A percentile compares a stretch with the other conserved stretches of the same genome.
These are phyloP conservation scores for Wallacemonas sp. DNA, from an alignment of 208 protist species.

Conservation along the genomic window DNA sequence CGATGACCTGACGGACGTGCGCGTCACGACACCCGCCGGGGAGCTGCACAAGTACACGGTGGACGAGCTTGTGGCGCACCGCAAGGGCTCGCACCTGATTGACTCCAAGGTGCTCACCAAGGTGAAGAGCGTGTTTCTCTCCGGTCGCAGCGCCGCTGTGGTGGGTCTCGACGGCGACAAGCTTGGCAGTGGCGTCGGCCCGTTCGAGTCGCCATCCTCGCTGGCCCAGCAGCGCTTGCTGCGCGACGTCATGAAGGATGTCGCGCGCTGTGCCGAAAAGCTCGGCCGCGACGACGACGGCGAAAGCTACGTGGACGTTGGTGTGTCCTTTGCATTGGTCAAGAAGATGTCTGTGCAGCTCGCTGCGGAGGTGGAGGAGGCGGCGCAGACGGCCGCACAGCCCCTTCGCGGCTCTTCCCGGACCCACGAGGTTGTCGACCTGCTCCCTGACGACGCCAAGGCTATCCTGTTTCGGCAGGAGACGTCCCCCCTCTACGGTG, in stretches of 20 bases:
- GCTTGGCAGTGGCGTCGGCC: conserved; percentile 3
- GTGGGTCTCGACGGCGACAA: conserved; percentile 36
- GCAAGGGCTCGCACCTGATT: conserved; percentile 27
- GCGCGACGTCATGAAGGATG: conserved; percentile 15
- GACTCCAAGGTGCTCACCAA: conserved; percentile 38
- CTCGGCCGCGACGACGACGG: neutral
- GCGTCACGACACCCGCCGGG: conserved; percentile 13
- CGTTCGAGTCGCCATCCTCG: conserved; percentile 46
- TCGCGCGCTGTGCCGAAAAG: neutral
- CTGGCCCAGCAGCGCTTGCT: conserved; percentile 34
- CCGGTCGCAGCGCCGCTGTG: conserved; percentile 33
- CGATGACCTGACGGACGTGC: conserved; percentile 19
- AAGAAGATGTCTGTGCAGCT: neutral
- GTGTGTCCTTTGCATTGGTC: conserved; percentile 13
- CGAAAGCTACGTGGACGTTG: conserved; percentile 5
- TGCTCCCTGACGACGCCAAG: conserved; percentile 24
- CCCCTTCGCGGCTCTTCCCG: conserved; percentile 2
- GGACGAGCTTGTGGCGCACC: conserved; percentile 45
- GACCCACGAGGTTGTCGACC: conserved; percentile 36
- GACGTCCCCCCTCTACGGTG: conserved; percentile 28
- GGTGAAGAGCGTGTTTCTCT: conserved; percentile 21
- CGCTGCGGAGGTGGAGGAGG: neutral
- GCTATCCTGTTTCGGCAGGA: conserved; percentile 22
- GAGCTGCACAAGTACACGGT: conserved; percentile 21
- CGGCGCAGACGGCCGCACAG: neutral